Base-by-base conservation (phyloP, 331 rosid genomes). In the Malus hybrid region DNA sequence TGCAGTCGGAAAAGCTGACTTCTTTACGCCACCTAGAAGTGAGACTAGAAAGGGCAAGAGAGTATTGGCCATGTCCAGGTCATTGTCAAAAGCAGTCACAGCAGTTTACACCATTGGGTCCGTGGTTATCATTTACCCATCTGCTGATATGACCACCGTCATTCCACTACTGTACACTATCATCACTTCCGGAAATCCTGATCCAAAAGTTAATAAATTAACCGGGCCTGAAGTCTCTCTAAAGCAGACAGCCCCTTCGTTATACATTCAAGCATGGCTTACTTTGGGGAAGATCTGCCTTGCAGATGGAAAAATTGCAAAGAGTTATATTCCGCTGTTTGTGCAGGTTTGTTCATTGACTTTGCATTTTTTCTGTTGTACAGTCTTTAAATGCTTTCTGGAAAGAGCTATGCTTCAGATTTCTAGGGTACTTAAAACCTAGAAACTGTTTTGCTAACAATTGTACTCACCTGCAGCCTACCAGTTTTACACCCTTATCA, bases 261-360 rank as follows among this genome's bases (percentile, higher is more conserved):
- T 93, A 39, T 93, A 87, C 77, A 81, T 88, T 82, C 98, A 90
- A 70, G 96, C 92, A 65, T 93, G 98, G 98, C 70, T 93, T 76
- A 77, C 95, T 82, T 84, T 93, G 90, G 98, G 97, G 75, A 93
- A 93, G 87, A 90, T 93, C 79, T 93, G 98, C 85, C 97, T 93
- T 69, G 91, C 95, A 75, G 96, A 93, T 65, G 97, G 83, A 73
- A 91, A 91, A 74, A 89, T 87, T 80, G 97, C 98, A 34, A 91
- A 93, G 90, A 85, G 84, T 48, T 93, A 93, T 72, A 93, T 93
- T 79, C 97, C 98, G 77, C 83, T 93, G 44, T 91, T 93, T 87
- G 88, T 88, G 64, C 97, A 91, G 97, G 98, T 93, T 78, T 77
- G 81, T 50, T 61, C 72, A 44, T 70, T 29, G 65, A 33, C 76